Evolutionary conservation across 192 early-diverging fungal genomes (phyloP).

Genomic region (Glomus cerebriforme): DNA sequence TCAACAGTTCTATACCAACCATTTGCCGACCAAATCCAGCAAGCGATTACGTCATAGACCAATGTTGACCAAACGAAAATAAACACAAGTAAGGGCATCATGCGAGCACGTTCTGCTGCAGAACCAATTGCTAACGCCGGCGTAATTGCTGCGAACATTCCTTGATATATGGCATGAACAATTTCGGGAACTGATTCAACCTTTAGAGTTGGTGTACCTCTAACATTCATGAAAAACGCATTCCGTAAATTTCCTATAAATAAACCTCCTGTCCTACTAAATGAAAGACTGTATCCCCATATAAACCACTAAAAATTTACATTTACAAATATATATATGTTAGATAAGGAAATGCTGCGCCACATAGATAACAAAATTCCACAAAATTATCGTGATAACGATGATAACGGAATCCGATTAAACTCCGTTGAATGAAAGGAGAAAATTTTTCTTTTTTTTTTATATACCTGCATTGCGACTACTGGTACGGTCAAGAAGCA

Average conservation of each 20-base stretch:
- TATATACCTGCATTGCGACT: conserved; percentile 54
- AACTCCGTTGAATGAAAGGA: neutral
- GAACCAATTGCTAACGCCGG: conserved; percentile 90
- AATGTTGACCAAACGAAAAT: conserved; percentile 94
- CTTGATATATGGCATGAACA: conserved; percentile 80
- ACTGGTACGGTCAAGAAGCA: conserved; percentile 63
- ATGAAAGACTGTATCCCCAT: conserved; percentile 71
- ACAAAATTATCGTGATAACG: conserved; percentile 46
- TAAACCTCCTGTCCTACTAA: conserved; percentile 63
- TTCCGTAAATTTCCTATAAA: conserved; percentile 74
- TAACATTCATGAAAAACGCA: conserved; percentile 62
- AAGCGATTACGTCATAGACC: conserved; percentile 93
- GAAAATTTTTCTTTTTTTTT: conserved; percentile 35
- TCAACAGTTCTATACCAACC: conserved; percentile 87
- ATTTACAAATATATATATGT: conserved; percentile 1
- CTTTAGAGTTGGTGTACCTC: conserved; percentile 53
- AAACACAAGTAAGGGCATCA: conserved; percentile 86
- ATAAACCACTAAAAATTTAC: conserved; percentile 77
- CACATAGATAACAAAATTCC: conserved; percentile 39
- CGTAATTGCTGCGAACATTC: conserved; percentile 92
- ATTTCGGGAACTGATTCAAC: conserved; percentile 63
- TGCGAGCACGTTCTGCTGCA: conserved; percentile 86
- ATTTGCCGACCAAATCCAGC: conserved; percentile 88
- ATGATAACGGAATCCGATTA: conserved; percentile 46
- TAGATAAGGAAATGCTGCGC: neutral